These are phyloP conservation scores for Leucogyrophana mollusca DNA, from an alignment of 768 basidiomycete species.

Conservation along the genomic window DNA sequence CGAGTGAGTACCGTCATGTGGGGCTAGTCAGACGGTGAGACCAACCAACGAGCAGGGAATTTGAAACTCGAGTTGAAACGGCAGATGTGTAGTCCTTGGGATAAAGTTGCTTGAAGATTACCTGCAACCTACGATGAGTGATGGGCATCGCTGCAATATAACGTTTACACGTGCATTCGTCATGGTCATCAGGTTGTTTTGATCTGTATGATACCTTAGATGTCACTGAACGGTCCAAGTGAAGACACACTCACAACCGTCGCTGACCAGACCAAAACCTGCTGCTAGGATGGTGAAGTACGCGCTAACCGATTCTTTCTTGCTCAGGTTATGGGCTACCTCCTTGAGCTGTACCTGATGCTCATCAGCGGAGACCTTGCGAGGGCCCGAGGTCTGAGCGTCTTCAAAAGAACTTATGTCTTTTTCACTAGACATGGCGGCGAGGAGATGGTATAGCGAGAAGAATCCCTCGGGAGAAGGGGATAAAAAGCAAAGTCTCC, in stretches of 20 bases:
- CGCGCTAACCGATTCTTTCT: slow-evolving; percentile 49
- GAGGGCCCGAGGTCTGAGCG: slow-evolving; percentile 8
- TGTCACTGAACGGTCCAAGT: slow-evolving; percentile 1
- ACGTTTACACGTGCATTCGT: slow-evolving; percentile 44
- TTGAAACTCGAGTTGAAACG: slow-evolving; percentile 69
- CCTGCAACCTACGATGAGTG: slow-evolving; percentile 31
- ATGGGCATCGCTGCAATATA: neutral
- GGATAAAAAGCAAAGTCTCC: neutral
- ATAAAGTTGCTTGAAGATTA: slow-evolving; percentile 64
- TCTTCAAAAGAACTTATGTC: slow-evolving; percentile 8
- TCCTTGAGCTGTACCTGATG: slow-evolving; percentile 21
- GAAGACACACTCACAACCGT: slow-evolving; percentile 45
- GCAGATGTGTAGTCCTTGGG: slow-evolving; percentile 57
- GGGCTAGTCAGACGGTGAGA: neutral
- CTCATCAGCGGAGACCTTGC: slow-evolving; percentile 19
- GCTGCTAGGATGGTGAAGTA: slow-evolving; percentile 65
- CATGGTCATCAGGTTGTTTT: slow-evolving; percentile 74
- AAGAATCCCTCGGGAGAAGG: neutral
- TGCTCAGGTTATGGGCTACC: slow-evolving; percentile 19
- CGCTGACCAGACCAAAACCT: slow-evolving; percentile 64
- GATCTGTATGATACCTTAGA: slow-evolving; percentile 39
- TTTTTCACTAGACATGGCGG: slow-evolving; percentile 21
- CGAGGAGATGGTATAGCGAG: neutral
- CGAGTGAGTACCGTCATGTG: slow-evolving; percentile 5
- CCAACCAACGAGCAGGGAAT: slow-evolving; percentile 67